A percentile compares a stretch with the other conserved stretches of the same genome.
These are phyloP conservation scores for Neurospora intermedia DNA, from an alignment of 495 filamentous ascomycete genomes.

Conservation along the genomic window DNA sequence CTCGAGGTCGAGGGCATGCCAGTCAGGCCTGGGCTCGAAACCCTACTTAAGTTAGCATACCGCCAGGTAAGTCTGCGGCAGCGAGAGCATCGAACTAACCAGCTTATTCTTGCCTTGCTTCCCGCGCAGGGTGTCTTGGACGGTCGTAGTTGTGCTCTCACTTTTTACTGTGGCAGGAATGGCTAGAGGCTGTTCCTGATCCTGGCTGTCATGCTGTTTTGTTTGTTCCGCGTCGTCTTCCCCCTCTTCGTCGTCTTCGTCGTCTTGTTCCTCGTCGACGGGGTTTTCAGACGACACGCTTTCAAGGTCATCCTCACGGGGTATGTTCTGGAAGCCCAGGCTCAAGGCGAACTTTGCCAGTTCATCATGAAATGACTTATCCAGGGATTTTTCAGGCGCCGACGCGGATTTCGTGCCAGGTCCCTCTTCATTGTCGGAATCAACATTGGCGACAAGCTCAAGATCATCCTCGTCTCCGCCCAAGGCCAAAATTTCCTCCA, in stretches of 20 bases:
- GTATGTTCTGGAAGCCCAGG: conserved; percentile 35
- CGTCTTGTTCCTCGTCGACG: conserved; percentile 21
- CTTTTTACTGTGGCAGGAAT: conserved; percentile 9
- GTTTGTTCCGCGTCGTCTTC: conserved; percentile 20
- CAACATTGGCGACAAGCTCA: conserved; percentile 49
- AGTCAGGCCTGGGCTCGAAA: conserved; percentile 71
- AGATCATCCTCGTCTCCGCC: conserved; percentile 70
- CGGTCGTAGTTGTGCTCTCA: conserved; percentile 8
- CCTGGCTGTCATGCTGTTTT: conserved; percentile 14
- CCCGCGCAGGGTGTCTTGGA: conserved; percentile 12
- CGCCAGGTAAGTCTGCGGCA: neutral
- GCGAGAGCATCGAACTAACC: conserved; percentile 24
- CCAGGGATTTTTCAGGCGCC: conserved; percentile 17
- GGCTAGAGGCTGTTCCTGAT: conserved; percentile 9
- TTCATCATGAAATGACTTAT: conserved; percentile 28
- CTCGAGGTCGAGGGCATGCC: conserved; percentile 62
- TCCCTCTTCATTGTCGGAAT: conserved; percentile 53
- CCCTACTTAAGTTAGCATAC: conserved; percentile 33
- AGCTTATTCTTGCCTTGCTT: conserved; percentile 21
- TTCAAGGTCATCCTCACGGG: conserved; percentile 21
- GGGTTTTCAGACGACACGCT: conserved; percentile 21
- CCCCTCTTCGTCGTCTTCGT: conserved; percentile 14
- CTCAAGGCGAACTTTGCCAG: conserved; percentile 34
- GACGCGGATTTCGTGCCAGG: conserved; percentile 18
- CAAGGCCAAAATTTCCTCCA: conserved; percentile 64